Evolutionary conservation across 2,329 filamentous ascomycete genomes (phyloP).

Genomic region (Hypoxylon sp.): DNA sequence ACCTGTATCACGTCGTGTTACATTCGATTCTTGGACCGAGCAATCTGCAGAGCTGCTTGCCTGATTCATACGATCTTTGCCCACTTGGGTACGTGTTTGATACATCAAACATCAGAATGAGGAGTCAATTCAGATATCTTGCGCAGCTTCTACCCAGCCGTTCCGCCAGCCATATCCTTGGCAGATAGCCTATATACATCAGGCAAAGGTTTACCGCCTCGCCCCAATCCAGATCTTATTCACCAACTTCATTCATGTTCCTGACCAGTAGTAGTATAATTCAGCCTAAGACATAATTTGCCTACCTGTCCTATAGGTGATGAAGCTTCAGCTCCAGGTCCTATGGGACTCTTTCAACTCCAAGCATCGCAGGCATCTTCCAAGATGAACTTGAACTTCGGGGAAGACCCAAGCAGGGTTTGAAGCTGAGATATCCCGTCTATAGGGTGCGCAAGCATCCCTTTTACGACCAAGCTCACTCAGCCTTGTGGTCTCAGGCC

Average conservation of each 20-base stretch:
- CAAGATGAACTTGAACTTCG: neutral
- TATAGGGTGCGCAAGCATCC: neutral
- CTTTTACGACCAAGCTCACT: neutral
- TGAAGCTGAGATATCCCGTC: neutral
- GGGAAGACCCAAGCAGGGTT: neutral
- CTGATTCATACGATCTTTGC: slow-evolving; percentile 25
- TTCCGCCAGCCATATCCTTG: neutral
- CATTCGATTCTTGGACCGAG: slow-evolving; percentile 14
- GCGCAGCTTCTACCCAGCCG: slow-evolving; percentile 3
- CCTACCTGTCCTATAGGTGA: neutral
- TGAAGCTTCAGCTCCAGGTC: no score
- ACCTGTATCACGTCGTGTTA: neutral
- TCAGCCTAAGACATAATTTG: neutral
- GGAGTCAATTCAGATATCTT: neutral
- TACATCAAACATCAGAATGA: slow-evolving; percentile 10
- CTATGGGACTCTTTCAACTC: neutral
- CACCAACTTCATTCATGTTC: neutral
- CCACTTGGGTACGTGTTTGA: neutral
- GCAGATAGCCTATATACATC: neutral
- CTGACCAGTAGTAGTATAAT: neutral
- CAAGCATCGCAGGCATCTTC: neutral
- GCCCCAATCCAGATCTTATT: neutral
- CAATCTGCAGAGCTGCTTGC: slow-evolving; percentile 14
- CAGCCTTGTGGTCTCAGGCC: neutral
- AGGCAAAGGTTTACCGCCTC: neutral